phyloP scores from a whole-genome alignment of 106 monocot genomes.

The Platanthera zijinensis region DNA sequence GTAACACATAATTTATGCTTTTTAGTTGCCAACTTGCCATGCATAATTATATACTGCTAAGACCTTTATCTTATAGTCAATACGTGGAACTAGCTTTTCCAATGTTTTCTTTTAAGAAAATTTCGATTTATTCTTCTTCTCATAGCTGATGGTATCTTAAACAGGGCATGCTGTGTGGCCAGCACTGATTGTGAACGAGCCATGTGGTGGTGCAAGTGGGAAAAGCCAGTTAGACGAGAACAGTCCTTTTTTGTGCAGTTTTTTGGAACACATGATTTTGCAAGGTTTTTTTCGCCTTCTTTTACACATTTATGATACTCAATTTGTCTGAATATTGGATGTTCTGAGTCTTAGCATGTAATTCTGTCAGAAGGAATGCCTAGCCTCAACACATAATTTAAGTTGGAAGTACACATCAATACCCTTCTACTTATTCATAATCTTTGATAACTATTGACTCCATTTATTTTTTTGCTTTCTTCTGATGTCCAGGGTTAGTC shows the following conservation, averaged over 20 bases:
- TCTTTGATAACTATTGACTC: neutral
- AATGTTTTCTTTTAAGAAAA: neutral
- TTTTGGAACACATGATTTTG: constrained; percentile 99
- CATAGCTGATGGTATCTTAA: constrained; percentile 7
- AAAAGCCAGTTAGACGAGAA: constrained; percentile 40
- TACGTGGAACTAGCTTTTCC: neutral
- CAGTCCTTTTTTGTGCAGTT: constrained; percentile 81
- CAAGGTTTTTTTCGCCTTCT: constrained; percentile 48
- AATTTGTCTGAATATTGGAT: neutral
- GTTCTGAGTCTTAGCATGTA: neutral
- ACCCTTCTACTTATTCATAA: neutral
- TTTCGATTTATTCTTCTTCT: neutral
- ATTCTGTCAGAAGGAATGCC: neutral
- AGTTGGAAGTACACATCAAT: neutral
- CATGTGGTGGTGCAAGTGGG: constrained; percentile 31
- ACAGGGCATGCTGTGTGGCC: constrained; percentile 99
- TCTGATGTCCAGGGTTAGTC: constrained; percentile 58
- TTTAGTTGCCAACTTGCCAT: neutral
- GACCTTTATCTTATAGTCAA: neutral
- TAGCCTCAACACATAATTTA: neutral
- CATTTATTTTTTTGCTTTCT: constrained; percentile 1
- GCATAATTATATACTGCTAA: neutral
- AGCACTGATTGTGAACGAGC: constrained; percentile 76
- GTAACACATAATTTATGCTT: neutral
- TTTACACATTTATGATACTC: neutral